Evolutionary conservation across 495 filamentous ascomycete species (phyloP), one percentile per base, ranked within the genome.

Genomic region (Penicillium lividum): DNA sequence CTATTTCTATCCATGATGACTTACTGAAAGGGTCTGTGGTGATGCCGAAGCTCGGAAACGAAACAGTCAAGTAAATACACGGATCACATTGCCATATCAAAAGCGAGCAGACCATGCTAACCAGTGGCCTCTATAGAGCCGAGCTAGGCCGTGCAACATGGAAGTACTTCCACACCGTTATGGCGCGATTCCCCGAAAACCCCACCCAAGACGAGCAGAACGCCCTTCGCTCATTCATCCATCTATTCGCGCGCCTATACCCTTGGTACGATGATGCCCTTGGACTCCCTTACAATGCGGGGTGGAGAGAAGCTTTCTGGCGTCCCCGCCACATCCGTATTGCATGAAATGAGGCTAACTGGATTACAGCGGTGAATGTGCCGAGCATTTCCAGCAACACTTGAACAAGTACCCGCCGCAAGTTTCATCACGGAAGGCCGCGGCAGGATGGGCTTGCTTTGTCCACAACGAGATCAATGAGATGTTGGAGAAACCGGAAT

Each of bases 381-480:
- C 93, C 0, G 75, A 83, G 33, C 93, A 98, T 72, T 98, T 98
- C 77, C 91, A 89, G 58, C 79, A 86, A 58, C 81, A 98, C 57
- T 74, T 98, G 8, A 77, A 77, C 34, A 85, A 90, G 57, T 98
- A 85, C 65, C 94, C 94, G n/a, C 94, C 94, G 4, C 94, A 98
- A 66, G 91, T 92, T 33, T 86, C 87, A 25, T 89, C 87, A 7
- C 85, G 94, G 54, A 90, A 88, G 60, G 83, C 86, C 0, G 94
- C 94, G 1, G 89, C 90, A 0, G 90, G 86, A 5, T 98, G 94
- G 94, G 93, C 88, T 1, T 98, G 94, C 67, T 89, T 90, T 64
- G 88, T 97, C 38, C 94, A 98, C 65, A 98, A 98, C 63, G 83
- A 91, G 66, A 93, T 98, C 55, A 98, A 98, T 73, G 84, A 88